These are phyloP conservation scores for Ophiocordyceps camponoti-leonardi DNA, from an alignment of 2,329 filamentous ascomycete genomes.

Conservation along the genomic window DNA sequence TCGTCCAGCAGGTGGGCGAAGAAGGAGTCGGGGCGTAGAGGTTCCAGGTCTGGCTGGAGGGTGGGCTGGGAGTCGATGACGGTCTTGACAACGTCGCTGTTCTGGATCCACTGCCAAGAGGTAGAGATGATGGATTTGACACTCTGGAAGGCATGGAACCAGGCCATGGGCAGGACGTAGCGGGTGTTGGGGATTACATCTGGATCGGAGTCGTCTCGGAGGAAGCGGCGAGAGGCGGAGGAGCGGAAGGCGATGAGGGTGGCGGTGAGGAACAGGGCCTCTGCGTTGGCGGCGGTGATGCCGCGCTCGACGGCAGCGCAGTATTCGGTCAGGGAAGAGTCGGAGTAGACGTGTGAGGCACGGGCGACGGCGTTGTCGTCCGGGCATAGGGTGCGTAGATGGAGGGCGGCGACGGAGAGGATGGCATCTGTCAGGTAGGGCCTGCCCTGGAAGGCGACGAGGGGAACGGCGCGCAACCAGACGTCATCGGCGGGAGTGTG, in stretches of 20 bases:
- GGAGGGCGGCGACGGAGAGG: conserved; percentile 45
- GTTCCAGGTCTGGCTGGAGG: conserved; percentile 40
- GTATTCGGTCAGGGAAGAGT: conserved; percentile 44
- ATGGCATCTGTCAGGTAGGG: conserved; percentile 45
- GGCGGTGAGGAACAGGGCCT: conserved; percentile 44
- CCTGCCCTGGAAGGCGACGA: conserved; percentile 40
- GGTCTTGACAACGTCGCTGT: conserved; percentile 36
- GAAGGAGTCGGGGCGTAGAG: conserved; percentile 32
- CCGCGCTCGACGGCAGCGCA: conserved; percentile 36
- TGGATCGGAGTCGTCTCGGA: conserved; percentile 32
- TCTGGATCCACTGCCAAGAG: conserved; percentile 46
- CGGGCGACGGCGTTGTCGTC: conserved; percentile 42
- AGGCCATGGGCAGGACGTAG: conserved; percentile 43
- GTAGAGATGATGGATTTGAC: conserved; percentile 47
- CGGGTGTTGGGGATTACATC: conserved; percentile 20
- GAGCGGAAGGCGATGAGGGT: conserved; percentile 51
- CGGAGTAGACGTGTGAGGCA: conserved; percentile 48
- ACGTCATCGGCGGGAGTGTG: conserved; percentile 34
- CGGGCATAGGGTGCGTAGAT: conserved; percentile 37
- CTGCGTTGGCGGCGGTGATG: conserved; percentile 40
- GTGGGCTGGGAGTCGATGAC: conserved; percentile 49
- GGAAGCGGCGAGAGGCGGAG: conserved; percentile 43
- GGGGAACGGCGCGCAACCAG: conserved; percentile 43
- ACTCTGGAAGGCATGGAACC: conserved; percentile 52
- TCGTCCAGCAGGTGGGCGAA: conserved; percentile 43